Conservation (phyloP, 1,284 basidiomycete species). For the Puccinia polysora region DNA sequence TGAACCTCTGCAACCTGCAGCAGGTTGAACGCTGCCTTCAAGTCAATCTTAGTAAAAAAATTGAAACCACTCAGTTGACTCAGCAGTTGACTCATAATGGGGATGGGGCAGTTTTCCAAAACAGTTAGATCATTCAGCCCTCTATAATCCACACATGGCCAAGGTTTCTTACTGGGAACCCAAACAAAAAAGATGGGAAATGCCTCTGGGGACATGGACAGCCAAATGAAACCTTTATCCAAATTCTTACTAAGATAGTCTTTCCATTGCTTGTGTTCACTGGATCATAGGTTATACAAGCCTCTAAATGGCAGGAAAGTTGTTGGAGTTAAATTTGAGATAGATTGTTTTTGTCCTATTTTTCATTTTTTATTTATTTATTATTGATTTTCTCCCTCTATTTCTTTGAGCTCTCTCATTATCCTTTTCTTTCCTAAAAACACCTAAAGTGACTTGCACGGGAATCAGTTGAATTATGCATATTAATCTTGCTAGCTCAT, state of each 20-base stretch:
- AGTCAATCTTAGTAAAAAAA: constrained; percentile 49
- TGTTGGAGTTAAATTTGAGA: no score
- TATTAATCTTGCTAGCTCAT: no score
- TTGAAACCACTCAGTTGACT: not conserved
- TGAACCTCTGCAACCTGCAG: constrained; percentile 50
- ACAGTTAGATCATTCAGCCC: constrained; percentile 44
- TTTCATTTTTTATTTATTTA: no score
- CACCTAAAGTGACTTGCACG: no score
- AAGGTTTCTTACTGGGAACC: constrained; percentile 42
- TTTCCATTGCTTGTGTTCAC: not conserved
- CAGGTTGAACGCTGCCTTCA: constrained; percentile 51
- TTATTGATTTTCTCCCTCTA: no score
- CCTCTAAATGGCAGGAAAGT: constrained; percentile 9
- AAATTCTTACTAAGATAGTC: constrained; percentile 3
- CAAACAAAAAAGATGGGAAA: constrained; percentile 40
- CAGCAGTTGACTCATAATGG: not conserved
- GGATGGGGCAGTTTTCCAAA: constrained; percentile 41
- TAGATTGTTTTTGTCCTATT: no score
- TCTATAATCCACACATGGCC: constrained; percentile 45
- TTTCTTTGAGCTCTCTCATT: no score
- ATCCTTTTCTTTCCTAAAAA: no score
- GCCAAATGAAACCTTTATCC: constrained; percentile 9
- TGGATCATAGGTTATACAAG: not conserved
- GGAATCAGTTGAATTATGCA: no score
- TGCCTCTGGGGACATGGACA: not conserved